A percentile compares a stretch with the other conserved stretches of the same genome.
Conservation (phyloP, 768 basidiomycete species). For the Mycena metata region DNA sequence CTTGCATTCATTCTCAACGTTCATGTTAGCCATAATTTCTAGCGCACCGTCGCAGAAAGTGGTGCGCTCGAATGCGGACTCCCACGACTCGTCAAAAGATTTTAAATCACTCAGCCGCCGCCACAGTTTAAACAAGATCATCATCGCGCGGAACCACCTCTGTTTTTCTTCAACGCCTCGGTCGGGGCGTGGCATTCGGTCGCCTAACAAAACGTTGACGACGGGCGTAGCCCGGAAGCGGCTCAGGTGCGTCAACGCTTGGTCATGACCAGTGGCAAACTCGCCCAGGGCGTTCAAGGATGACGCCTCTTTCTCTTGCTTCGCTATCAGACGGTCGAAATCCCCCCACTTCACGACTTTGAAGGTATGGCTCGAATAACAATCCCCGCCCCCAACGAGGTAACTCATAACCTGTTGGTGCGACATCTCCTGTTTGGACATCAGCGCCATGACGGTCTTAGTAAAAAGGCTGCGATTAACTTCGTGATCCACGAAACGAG, state of each 20-base stretch:
- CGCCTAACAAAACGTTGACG: constrained; percentile 1
- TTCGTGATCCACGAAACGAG: not conserved
- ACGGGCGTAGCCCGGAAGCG: not conserved
- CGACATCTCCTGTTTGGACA: constrained; percentile 22
- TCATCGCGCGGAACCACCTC: constrained; percentile 1
- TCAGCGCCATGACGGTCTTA: constrained; percentile 12
- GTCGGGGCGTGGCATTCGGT: not conserved
- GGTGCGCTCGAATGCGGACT: not conserved
- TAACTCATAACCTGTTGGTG: constrained; percentile 30
- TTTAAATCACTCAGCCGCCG: not conserved
- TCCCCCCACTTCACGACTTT: constrained; percentile 1
- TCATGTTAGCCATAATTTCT: not conserved
- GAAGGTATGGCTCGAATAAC: constrained; percentile 7
- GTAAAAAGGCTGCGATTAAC: constrained; percentile 15
- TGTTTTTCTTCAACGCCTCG: not conserved
- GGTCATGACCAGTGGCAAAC: not conserved
- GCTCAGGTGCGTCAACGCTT: not conserved
- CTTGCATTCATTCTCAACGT: constrained; percentile 18
- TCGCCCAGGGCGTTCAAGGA: not conserved
- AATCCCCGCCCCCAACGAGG: constrained; percentile 13
- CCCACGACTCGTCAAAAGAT: not conserved
- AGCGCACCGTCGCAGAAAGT: not conserved
- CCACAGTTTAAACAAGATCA: constrained; percentile 19
- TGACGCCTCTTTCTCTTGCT: not conserved
- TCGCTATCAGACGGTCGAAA: not conserved